Conservation (phyloP, 352 stramenopile genomes). For the Phytopythium montanum region DNA sequence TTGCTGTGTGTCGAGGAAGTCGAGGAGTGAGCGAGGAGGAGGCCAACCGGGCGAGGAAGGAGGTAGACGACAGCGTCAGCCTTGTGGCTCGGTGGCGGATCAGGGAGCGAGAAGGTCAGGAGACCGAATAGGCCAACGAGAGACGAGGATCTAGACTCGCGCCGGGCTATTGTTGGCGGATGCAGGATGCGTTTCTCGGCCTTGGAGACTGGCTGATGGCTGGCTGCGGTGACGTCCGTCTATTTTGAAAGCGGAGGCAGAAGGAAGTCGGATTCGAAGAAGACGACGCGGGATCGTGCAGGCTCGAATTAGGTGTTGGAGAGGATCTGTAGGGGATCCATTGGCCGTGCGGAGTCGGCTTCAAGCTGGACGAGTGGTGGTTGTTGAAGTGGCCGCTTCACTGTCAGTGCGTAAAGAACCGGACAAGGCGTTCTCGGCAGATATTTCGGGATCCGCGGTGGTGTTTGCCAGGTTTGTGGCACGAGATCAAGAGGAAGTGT, state of each 20-base stretch:
- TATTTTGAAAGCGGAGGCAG: not conserved
- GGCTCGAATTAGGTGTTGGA: not conserved
- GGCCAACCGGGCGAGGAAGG: no score
- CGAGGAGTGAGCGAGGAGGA: slow-evolving; percentile 20
- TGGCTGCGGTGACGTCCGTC: not conserved
- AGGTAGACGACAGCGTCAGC: not conserved
- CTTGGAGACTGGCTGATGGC: not conserved
- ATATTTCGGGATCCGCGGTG: no score
- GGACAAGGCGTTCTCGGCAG: no score
- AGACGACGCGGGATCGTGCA: not conserved
- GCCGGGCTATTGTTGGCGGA: not conserved
- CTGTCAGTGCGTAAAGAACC: no score
- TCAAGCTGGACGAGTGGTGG: not conserved
- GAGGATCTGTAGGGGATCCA: no score
- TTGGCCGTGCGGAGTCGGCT: not conserved
- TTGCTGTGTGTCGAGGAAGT: slow-evolving; percentile 18
- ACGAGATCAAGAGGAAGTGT: no score
- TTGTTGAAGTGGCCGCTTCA: no score
- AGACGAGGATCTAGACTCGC: not conserved
- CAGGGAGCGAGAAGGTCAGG: not conserved
- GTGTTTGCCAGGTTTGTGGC: no score
- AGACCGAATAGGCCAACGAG: not conserved
- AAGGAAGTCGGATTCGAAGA: not conserved
- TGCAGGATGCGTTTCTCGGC: not conserved
- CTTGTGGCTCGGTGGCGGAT: not conserved